A percentile compares a stretch with the other conserved stretches of the same genome.
phyloP scores from a whole-genome alignment of 2,329 filamentous ascomycete species.

The Verruconis gallopava region DNA sequence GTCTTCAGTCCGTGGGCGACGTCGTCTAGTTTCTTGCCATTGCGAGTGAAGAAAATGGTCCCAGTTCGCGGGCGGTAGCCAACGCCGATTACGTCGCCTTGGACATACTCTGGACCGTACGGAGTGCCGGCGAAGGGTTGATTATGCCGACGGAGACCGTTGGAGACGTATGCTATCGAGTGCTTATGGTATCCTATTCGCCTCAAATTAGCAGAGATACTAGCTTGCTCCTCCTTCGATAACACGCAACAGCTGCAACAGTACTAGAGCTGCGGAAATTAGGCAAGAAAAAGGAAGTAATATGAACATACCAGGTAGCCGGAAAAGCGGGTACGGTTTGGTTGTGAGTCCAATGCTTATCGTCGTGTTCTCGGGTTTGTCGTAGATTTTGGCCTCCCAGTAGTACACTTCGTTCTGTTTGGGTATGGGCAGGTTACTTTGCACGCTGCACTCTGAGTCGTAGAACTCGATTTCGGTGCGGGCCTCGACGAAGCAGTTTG shows the following conservation, averaged over 20 bases:
- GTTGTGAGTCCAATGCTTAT: conserved; percentile 90
- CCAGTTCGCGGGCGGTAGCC: conserved; percentile 91
- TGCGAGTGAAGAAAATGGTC: conserved; percentile 94
- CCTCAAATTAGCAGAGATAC: conserved; percentile 13
- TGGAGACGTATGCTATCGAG: conserved; percentile 83
- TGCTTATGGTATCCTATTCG: conserved; percentile 72
- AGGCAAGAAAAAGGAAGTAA: conserved; percentile 3
- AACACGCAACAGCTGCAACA: too few species aligned
- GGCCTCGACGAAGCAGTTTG: conserved; percentile 95
- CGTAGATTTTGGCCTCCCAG: conserved; percentile 98
- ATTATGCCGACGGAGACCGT: conserved; percentile 76
- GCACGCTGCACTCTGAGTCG: conserved; percentile 92
- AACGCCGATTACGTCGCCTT: conserved; percentile 91
- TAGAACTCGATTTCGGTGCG: conserved; percentile 98
- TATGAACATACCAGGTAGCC: conserved; percentile 63
- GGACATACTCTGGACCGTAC: conserved; percentile 75
- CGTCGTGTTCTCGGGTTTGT: conserved; percentile 80
- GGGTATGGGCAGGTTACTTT: conserved; percentile 90
- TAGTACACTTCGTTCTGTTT: conserved; percentile 99
- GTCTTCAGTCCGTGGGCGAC: conserved; percentile 84
- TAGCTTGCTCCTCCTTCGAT: not conserved
- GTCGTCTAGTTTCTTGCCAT: conserved; percentile 94
- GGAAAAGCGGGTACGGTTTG: conserved; percentile 91
- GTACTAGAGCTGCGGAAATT: too few species aligned
- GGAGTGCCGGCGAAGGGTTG: conserved; percentile 72